Percentiles rank a stretch among this genome's conserved stretches.
phyloP scores from a whole-genome alignment of 306 rosid species.

The Medicago ruthenica region DNA sequence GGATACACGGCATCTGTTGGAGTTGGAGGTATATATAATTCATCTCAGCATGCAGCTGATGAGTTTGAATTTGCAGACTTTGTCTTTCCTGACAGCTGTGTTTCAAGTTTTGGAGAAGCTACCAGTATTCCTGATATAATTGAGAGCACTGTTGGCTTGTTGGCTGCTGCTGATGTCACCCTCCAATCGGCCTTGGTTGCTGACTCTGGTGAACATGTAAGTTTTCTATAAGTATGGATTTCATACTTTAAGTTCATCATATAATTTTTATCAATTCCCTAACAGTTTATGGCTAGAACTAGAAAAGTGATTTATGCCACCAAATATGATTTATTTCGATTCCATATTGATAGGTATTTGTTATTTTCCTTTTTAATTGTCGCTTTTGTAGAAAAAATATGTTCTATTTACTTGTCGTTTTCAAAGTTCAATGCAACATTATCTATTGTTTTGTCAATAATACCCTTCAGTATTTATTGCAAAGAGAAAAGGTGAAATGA shows the following conservation, averaged over 20 bases:
- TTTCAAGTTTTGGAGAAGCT: conserved; percentile 79
- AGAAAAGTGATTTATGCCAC: conserved; percentile 5
- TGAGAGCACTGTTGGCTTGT: conserved; percentile 79
- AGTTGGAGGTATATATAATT: conserved; percentile 58
- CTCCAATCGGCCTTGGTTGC: conserved; percentile 64
- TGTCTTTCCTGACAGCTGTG: conserved; percentile 67
- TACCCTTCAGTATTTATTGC: too few species aligned
- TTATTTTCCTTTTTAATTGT: not conserved
- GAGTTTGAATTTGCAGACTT: conserved; percentile 74
- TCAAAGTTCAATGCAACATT: not conserved
- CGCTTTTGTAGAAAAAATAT: not conserved
- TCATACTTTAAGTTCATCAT: conserved; percentile 8
- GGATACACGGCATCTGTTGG: conserved; percentile 70
- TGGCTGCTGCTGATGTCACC: conserved; percentile 73
- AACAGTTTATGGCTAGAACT: conserved; percentile 15
- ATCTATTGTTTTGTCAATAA: not conserved
- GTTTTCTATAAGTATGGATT: conserved; percentile 45
- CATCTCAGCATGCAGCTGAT: conserved; percentile 57
- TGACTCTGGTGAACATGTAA: conserved; percentile 80
- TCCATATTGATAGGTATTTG: not conserved
- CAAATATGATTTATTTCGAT: not conserved
- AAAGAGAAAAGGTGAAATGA: too few species aligned
- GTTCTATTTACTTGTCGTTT: not conserved
- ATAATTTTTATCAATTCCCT: conserved; percentile 3
- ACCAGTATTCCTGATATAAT: conserved; percentile 74